These are phyloP conservation scores for Phytophthora aleatoria DNA, from an alignment of 352 stramenopile species.

Conservation along the genomic window DNA sequence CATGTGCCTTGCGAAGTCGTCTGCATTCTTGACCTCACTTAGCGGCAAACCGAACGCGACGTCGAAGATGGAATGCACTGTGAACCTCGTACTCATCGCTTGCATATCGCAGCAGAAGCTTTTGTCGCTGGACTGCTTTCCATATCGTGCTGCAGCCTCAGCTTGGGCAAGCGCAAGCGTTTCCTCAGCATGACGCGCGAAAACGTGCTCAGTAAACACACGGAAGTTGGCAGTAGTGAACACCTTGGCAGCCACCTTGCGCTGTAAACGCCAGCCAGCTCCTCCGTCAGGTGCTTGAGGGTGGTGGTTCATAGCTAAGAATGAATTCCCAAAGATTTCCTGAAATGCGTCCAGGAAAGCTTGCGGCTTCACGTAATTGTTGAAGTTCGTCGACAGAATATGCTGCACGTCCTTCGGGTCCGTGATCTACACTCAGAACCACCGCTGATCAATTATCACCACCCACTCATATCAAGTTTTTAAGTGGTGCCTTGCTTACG, in stretches of 20 bases:
- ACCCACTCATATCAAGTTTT: neutral
- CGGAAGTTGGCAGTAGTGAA: conserved; percentile 76
- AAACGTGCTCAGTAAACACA: conserved; percentile 49
- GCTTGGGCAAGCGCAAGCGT: conserved; percentile 21
- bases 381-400: conserved; percentile 68
- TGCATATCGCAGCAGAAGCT: conserved; percentile 55
- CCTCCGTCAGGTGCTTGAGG: conserved; percentile 53
- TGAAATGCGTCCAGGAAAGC: conserved; percentile 69
- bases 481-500: conserved; percentile 19
- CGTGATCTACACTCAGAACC: conserved; percentile 36
- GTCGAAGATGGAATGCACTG: conserved; percentile 60
- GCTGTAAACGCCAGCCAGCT: conserved; percentile 69
- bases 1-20: conserved; percentile 50
- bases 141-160: neutral
- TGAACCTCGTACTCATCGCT: conserved; percentile 49
- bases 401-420: conserved; percentile 68
- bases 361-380: conserved; percentile 77
- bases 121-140: neutral
- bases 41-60: conserved; percentile 58
- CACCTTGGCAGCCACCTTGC: conserved; percentile 88
- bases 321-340: conserved; percentile 71
- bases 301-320: conserved; percentile 76
- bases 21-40: conserved; percentile 33
- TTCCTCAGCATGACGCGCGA: conserved; percentile 43
- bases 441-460: neutral